Conservation (phyloP, 495 filamentous ascomycete species). For the Neurospora intermedia region DNA sequence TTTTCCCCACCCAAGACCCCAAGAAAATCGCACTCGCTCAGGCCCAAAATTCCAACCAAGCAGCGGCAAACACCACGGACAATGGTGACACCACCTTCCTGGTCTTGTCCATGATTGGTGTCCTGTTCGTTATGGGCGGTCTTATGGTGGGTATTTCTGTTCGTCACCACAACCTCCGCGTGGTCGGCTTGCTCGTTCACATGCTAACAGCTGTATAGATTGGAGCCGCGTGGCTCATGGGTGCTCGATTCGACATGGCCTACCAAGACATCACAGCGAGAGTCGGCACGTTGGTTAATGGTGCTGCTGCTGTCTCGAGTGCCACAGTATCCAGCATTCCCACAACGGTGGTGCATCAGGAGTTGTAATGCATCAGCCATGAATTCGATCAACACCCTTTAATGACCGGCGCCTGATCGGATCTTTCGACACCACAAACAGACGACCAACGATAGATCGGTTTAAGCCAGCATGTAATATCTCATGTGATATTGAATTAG, state of each 20-base stretch:
- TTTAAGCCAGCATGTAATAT: not conserved
- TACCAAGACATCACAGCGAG: slow-evolving; percentile 23
- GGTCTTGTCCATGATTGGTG: slow-evolving; percentile 20
- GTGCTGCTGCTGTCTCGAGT: slow-evolving; percentile 6
- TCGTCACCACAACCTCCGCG: not conserved
- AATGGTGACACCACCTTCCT: slow-evolving; percentile 27
- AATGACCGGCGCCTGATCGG: slow-evolving; percentile 5
- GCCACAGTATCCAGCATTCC: slow-evolving; percentile 1
- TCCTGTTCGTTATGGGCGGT: slow-evolving; percentile 27
- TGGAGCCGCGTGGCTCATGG: slow-evolving; percentile 53
- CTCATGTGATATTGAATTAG: not conserved
- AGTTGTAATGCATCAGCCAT: slow-evolving; percentile 23
- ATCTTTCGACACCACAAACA: not conserved
- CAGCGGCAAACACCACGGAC: slow-evolving; percentile 14
- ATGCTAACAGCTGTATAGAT: slow-evolving; percentile 36
- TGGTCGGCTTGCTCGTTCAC: slow-evolving; percentile 1
- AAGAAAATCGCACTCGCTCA: slow-evolving; percentile 29
- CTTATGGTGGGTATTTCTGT: slow-evolving; percentile 31
- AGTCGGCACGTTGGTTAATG: slow-evolving; percentile 10
- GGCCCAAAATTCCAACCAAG: slow-evolving; percentile 16
- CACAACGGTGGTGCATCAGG: slow-evolving; percentile 23
- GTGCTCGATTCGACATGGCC: slow-evolving; percentile 46
- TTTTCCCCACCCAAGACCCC: slow-evolving; percentile 65
- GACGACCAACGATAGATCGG: not conserved
- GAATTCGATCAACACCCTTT: slow-evolving; percentile 2